Percentiles rank a stretch among this genome's conserved stretches.
Conservation (phyloP, 768 basidiomycete genomes). For the Scleroderma citrinum region DNA sequence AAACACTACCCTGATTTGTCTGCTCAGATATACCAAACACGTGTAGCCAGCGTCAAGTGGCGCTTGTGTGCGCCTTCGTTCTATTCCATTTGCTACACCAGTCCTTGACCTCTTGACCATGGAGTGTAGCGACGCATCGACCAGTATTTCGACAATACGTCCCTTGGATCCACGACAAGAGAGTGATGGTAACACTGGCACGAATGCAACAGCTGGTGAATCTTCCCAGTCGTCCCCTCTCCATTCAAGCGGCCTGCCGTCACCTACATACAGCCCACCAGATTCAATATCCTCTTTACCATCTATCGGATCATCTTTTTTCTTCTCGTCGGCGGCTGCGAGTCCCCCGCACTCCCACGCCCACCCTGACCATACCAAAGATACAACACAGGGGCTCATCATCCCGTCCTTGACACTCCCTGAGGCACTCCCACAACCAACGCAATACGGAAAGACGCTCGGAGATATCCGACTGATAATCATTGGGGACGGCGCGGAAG, state of each 20-base stretch:
- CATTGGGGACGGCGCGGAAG: slow-evolving; percentile 37
- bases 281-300: slow-evolving; percentile 66
- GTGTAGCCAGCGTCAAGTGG: slow-evolving; percentile 20
- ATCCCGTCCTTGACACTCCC: slow-evolving; percentile 68
- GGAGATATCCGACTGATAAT: slow-evolving; percentile 57
- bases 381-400: slow-evolving; percentile 49
- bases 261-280: slow-evolving; percentile 58
- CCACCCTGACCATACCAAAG: slow-evolving; percentile 34
- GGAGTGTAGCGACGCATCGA: slow-evolving; percentile 21
- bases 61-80: neutral
- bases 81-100: neutral
- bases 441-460: slow-evolving; percentile 61
- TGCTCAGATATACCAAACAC: slow-evolving; percentile 21
- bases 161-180: slow-evolving; percentile 24
- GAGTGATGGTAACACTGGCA: neutral
- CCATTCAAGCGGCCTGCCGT: slow-evolving; percentile 44
- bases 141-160: slow-evolving; percentile 38
- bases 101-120: slow-evolving; percentile 9
- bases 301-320: slow-evolving; percentile 68
- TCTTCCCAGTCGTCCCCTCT: slow-evolving; percentile 43
- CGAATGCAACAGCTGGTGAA: slow-evolving; percentile 1
- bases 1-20: neutral
- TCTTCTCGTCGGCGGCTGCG: slow-evolving; percentile 69
- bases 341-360: slow-evolving; percentile 53
- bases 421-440: slow-evolving; percentile 53